Conservation (phyloP, 2,329 filamentous ascomycete genomes). For the Bipolaris gigantea region DNA sequence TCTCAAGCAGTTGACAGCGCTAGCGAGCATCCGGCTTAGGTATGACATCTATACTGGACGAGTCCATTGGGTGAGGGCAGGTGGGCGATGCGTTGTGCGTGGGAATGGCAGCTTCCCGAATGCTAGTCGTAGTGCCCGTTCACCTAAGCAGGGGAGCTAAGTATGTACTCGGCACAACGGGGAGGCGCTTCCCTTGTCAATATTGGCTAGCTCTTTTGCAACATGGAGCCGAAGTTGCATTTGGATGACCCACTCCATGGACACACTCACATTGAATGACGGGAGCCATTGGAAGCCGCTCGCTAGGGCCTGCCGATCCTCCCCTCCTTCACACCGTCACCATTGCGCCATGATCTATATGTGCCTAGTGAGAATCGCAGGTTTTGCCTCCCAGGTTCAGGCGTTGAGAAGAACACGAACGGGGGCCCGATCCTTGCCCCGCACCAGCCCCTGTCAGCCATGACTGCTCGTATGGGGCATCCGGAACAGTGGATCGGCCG, state of each 20-base stretch:
- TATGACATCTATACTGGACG: neutral
- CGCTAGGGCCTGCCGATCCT: neutral
- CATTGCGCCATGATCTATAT: neutral
- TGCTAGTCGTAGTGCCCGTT: neutral
- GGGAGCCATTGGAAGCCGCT: neutral
- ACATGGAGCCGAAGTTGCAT: neutral
- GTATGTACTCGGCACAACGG: neutral
- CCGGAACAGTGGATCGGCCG: slow-evolving; percentile 1
- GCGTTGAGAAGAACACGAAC: neutral
- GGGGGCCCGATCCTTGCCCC: neutral
- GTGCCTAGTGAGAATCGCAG: neutral
- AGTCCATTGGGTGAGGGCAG: neutral
- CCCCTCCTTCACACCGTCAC: neutral
- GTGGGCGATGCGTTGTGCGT: neutral
- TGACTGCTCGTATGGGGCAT: neutral
- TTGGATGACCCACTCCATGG: neutral
- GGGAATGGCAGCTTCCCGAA: neutral
- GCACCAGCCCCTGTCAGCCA: neutral
- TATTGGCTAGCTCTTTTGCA: neutral
- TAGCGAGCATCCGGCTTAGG: neutral
- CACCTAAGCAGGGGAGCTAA: neutral
- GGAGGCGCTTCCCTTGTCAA: neutral
- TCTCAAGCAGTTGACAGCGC: neutral
- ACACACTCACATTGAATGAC: neutral
- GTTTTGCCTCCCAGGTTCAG: neutral